Conservation (phyloP, 192 early-diverging fungal species). For the Tieghemiomyces parasiticus region DNA sequence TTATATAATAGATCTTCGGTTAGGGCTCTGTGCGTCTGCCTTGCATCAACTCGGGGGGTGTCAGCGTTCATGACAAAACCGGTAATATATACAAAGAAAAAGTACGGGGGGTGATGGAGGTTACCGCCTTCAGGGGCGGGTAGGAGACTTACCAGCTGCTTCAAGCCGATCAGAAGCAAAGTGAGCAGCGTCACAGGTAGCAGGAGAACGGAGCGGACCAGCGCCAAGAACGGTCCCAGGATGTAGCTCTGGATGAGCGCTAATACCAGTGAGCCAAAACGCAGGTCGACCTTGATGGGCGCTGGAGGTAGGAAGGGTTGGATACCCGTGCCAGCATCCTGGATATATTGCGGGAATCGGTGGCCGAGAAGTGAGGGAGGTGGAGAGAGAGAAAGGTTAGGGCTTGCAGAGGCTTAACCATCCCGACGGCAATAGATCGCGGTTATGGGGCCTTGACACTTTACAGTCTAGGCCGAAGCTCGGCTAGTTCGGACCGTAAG, state of each 20-base stretch:
- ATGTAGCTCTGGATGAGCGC: constrained; percentile 14
- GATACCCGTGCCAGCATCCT: constrained; percentile 73
- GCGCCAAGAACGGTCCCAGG: constrained; percentile 21
- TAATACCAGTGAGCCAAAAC: constrained; percentile 7
- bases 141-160: too few relatives aligned
- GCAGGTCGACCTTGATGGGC: constrained; percentile 11
- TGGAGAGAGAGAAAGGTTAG: not conserved
- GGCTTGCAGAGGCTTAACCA: not conserved
- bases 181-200: constrained; percentile 24
- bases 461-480: not conserved
- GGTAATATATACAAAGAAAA: too few relatives aligned
- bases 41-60: too few relatives aligned
- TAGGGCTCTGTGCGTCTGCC: too few relatives aligned
- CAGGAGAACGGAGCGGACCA: constrained; percentile 27
- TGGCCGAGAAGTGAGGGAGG: not conserved
- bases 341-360: constrained; percentile 3
- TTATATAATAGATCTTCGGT: not conserved
- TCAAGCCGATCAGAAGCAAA: too few relatives aligned
- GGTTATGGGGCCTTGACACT: not conserved
- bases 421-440: not conserved
- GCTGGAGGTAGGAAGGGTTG: constrained; percentile 73
- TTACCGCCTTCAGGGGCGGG: too few relatives aligned
- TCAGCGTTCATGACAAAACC: too few relatives aligned
- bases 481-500: not conserved
- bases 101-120: too few relatives aligned